phyloP scores from a whole-genome alignment of 192 early-diverging fungal species.

The Funneliformis geosporum region DNA sequence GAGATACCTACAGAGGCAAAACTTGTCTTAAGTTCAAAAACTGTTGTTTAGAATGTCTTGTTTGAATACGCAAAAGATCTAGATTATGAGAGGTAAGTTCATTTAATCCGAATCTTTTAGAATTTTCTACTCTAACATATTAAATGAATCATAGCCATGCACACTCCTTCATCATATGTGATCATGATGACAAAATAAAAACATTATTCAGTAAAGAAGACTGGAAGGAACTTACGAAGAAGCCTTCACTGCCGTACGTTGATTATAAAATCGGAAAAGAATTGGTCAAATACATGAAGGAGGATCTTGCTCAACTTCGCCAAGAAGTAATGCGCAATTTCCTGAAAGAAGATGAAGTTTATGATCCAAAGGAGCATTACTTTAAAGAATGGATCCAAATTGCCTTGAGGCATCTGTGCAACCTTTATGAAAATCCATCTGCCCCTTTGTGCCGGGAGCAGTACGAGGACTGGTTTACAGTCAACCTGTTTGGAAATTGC shows the following conservation, averaged over 20 bases:
- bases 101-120: conserved; percentile 19
- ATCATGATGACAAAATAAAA: conserved; percentile 18
- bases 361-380: conserved; percentile 26
- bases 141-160: conserved; percentile 15
- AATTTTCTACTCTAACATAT: conserved; percentile 8
- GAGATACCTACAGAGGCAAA: neutral
- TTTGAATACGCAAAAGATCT: conserved; percentile 21
- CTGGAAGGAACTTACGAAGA: conserved; percentile 14
- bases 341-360: conserved; percentile 10
- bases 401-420: conserved; percentile 11
- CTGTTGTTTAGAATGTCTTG: conserved; percentile 17
- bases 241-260: conserved; percentile 7
- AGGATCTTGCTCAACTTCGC: conserved; percentile 11
- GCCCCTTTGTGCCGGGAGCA: conserved; percentile 1
- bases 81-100: conserved; percentile 3
- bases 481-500: conserved; percentile 23
- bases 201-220: conserved; percentile 20
- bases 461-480: conserved; percentile 27
- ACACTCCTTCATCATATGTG: conserved; percentile 21
- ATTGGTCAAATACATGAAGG: conserved; percentile 7
- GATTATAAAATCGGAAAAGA: conserved; percentile 25
- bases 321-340: conserved; percentile 27
- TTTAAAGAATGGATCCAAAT: conserved; percentile 24
- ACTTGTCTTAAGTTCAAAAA: conserved; percentile 8
- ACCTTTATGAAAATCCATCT: conserved; percentile 22